Percentiles rank a stretch among this genome's conserved stretches.
Evolutionary conservation across 2,329 filamentous ascomycete genomes (phyloP).

Genomic region (Neopestalotiopsis clavispora): DNA sequence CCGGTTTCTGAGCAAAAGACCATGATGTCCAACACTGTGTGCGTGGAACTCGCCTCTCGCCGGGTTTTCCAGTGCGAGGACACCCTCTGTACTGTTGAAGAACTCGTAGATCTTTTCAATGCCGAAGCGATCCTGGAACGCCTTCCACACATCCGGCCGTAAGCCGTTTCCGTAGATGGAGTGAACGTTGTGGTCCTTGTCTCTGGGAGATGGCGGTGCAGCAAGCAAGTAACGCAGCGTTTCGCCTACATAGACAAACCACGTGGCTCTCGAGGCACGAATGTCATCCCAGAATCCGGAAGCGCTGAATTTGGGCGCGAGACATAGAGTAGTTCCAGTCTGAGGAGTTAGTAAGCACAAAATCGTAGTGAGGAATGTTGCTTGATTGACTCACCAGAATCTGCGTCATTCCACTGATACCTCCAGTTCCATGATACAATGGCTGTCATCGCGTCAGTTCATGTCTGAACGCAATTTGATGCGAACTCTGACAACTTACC

Average conservation of each 20-base stretch:
- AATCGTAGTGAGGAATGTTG: conserved; percentile 28
- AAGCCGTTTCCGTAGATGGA: conserved; percentile 71
- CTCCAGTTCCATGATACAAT: conserved; percentile 77
- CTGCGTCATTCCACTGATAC: conserved; percentile 60
- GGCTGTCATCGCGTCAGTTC: conserved; percentile 38
- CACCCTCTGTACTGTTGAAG: conserved; percentile 78
- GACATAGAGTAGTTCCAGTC: conserved; percentile 59
- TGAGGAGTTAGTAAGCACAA: conserved; percentile 24
- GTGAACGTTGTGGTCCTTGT: conserved; percentile 62
- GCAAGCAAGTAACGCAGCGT: conserved; percentile 76
- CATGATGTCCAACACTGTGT: conserved; percentile 73
- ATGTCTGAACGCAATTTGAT: not conserved
- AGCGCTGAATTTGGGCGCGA: conserved; percentile 71
- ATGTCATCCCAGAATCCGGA: conserved; percentile 75
- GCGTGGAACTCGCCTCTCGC: conserved; percentile 66
- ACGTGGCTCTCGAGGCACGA: conserved; percentile 68
- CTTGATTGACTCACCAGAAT: conserved; percentile 51
- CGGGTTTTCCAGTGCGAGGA: conserved; percentile 66
- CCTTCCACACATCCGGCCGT: conserved; percentile 70
- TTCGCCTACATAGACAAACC: conserved; percentile 80
- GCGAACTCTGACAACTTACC: conserved; percentile 39
- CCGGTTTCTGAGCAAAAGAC: conserved; percentile 59
- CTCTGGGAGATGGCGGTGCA: conserved; percentile 65
- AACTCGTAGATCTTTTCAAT: conserved; percentile 71
- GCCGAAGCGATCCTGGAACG: conserved; percentile 67